Evolutionary conservation across 2,329 filamentous ascomycete genomes (phyloP), one percentile per base, ranked within the genome.

Genomic region (Penicillium corylophilum): DNA sequence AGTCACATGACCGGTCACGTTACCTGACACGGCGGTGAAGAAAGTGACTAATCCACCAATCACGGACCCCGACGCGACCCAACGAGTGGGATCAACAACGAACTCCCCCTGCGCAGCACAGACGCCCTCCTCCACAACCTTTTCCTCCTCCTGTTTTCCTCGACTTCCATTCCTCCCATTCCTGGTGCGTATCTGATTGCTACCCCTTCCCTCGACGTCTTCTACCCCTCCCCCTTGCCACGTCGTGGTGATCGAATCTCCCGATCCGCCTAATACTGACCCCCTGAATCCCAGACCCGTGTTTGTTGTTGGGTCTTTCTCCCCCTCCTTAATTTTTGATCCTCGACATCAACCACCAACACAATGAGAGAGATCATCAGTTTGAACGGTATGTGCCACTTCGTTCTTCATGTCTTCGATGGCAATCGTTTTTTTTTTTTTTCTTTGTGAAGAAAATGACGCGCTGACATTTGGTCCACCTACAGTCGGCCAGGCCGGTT

Each of bases 281-380:
- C 59, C 59, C 59, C 55, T 54, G 55, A 60, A 53, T 46, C 50
- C 38, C 55, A 63, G 60, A 61, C 57, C 58, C 58, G 54, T 59
- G 62, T 62, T 64, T 64, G 62, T 62, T 57, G 55, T 64, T 62
- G 55, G 56, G 59, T 57, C 52, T 39, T 56, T 55, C 66, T 59
- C 64, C 61, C 61, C 58, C 54, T 60, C 60, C 53, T 59, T 62
- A 53, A 64, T 59, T 63, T 61, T 64, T 53, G 51, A 52, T 35
- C 22, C 39, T 52, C 48, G 18, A 57, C 61, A 62, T 48, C 45
- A 57, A 52, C 53, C 60, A 45, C 67, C 70, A 71, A 71, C 82
- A 92, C 77, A 75, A 97, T 97, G 93, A 92, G 93, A 89, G 93
- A 97, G 86, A 91, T 97, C 77, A 96, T 97, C 79, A 93, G 88